These are phyloP conservation scores for Brasenia schreberi DNA, from an alignment of 164 flowering plant species.

Conservation along the genomic window DNA sequence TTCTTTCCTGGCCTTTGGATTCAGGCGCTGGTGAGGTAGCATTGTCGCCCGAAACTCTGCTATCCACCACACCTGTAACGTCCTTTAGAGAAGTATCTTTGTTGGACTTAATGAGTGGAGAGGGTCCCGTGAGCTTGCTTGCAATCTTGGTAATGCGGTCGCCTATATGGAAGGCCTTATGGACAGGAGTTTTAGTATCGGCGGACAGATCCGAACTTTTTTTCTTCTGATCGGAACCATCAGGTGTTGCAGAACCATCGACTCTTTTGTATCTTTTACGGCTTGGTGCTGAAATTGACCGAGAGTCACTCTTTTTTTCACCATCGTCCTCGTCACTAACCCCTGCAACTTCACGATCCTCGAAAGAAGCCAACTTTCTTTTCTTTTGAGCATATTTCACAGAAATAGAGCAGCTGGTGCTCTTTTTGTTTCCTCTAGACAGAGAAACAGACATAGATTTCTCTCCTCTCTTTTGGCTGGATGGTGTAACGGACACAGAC, in stretches of 20 bases:
- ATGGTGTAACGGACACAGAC: too few species aligned
- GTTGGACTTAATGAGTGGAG: conserved; percentile 18
- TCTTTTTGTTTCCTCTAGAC: neutral
- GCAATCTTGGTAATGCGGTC: conserved; percentile 66
- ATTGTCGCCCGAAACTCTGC: neutral
- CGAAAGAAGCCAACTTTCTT: neutral
- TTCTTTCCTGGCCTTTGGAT: neutral
- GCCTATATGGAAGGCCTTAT: conserved; percentile 36
- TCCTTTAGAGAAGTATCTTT: conserved; percentile 2
- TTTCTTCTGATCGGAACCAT: conserved; percentile 10
- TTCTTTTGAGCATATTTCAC: neutral
- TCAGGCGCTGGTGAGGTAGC: neutral
- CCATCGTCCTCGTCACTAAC: conserved; percentile 6
- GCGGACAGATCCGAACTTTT: conserved; percentile 2
- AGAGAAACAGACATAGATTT: neutral
- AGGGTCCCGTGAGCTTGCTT: conserved; percentile 34
- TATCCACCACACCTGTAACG: neutral
- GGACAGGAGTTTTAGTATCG: conserved; percentile 1
- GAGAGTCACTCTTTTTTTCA: conserved; percentile 6
- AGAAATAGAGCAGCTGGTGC: neutral
- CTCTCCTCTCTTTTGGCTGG: neutral
- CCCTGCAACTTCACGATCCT: neutral
- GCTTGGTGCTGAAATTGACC: conserved; percentile 12
- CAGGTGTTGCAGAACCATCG: conserved; percentile 4
- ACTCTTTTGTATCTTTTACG: neutral